A percentile compares a stretch with the other conserved stretches of the same genome.
These are phyloP conservation scores for Coemansia sp. DNA, from an alignment of 192 early-diverging fungal species.

Conservation along the genomic window DNA sequence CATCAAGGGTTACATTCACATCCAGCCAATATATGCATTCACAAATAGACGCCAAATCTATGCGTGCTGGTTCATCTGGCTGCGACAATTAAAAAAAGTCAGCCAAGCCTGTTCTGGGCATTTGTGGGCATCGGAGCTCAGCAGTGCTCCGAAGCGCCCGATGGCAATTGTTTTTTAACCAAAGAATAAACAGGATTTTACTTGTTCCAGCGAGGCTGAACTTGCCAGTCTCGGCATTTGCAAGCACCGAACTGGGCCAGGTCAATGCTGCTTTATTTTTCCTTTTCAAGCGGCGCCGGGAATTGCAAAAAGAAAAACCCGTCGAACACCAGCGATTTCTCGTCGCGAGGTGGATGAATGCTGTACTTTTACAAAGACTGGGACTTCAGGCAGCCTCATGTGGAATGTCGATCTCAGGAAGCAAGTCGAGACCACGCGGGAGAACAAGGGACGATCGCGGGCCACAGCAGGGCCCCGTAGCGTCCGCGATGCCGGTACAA, in stretches of 20 bases:
- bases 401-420: background rate
- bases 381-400: background rate
- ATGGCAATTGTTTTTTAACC: too few relatives aligned
- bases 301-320: too few relatives aligned
- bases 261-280: background rate
- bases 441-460: background rate
- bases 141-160: too few relatives aligned
- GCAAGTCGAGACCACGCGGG: background rate
- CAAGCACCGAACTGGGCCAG: too few relatives aligned
- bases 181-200: too few relatives aligned
- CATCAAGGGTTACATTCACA: background rate
- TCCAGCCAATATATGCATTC: background rate
- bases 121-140: background rate
- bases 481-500: conserved; percentile 2
- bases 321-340: too few relatives aligned
- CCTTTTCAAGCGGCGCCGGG: too few relatives aligned
- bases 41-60: too few relatives aligned
- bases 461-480: background rate
- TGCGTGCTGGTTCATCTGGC: background rate
- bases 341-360: background rate
- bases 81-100: background rate
- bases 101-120: background rate
- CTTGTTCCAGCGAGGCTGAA: too few relatives aligned
- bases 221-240: too few relatives aligned
- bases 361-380: background rate